These are phyloP conservation scores for Aspergillus clavatus DNA, from an alignment of 2,329 filamentous ascomycete genomes.

Conservation along the genomic window DNA sequence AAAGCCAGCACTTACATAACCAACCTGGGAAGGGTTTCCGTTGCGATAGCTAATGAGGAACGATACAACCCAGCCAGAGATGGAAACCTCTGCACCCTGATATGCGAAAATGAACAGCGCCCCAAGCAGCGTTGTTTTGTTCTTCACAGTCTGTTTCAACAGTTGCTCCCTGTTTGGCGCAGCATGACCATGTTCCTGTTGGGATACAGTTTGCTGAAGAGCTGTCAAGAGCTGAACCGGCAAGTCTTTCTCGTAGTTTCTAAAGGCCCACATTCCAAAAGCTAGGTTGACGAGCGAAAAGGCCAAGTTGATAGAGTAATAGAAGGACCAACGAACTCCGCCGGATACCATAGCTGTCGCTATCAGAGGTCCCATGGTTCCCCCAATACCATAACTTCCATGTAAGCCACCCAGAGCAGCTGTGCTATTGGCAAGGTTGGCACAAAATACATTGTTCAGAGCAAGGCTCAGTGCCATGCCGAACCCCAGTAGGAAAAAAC, in stretches of 20 bases:
- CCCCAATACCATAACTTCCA: conserved; percentile 54
- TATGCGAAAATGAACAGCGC: conserved; percentile 82
- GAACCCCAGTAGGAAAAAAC: conserved; percentile 63
- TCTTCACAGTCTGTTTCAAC: conserved; percentile 48
- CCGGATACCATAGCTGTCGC: conserved; percentile 67
- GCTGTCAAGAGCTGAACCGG: conserved; percentile 40
- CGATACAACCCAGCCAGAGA: conserved; percentile 81
- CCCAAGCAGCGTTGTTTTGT: conserved; percentile 63
- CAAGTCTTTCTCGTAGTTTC: conserved; percentile 61
- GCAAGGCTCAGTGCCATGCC: conserved; percentile 50
- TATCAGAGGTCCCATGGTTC: conserved; percentile 62
- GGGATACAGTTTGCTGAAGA: conserved; percentile 42
- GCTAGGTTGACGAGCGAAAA: conserved; percentile 54
- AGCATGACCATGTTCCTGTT: conserved; percentile 27
- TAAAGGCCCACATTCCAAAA: conserved; percentile 64
- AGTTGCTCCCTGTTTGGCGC: conserved; percentile 24
- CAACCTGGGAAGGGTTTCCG: conserved; percentile 65
- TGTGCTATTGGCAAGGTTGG: conserved; percentile 50
- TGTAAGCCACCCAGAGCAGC: conserved; percentile 42
- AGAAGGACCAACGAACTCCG: conserved; percentile 61
- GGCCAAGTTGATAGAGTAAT: conserved; percentile 64
- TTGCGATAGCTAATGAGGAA: conserved; percentile 70
- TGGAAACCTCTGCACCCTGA: conserved; percentile 77
- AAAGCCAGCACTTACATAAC: conserved; percentile 70
- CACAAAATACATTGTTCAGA: conserved; percentile 54